phyloP scores from a whole-genome alignment of 2,329 filamentous ascomycete species.

The Xylaria sp. region DNA sequence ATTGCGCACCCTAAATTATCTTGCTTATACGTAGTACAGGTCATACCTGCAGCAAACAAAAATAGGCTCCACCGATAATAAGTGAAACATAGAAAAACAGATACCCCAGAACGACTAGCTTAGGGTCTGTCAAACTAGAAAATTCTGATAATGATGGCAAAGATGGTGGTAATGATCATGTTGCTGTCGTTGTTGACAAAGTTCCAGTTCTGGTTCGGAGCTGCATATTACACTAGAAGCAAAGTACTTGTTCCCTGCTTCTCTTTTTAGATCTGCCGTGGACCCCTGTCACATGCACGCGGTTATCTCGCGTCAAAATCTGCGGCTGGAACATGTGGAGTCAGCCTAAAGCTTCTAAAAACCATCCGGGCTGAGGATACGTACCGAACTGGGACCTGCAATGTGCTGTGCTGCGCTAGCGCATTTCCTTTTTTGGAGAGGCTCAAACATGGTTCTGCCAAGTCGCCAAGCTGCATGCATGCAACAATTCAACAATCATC shows the following conservation, averaged over 20 bases:
- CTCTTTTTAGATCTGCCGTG: slow-evolving; percentile 29
- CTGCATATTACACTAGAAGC: neutral
- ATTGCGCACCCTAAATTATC: neutral
- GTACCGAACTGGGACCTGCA: slow-evolving; percentile 14
- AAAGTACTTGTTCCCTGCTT: neutral
- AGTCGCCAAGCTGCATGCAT: slow-evolving; percentile 32
- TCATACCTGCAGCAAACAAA: neutral
- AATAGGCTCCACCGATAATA: too few relatives aligned
- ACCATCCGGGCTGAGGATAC: slow-evolving; percentile 32
- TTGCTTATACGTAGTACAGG: neutral
- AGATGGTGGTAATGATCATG: neutral
- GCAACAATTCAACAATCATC: slow-evolving; percentile 32
- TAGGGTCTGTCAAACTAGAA: too few relatives aligned
- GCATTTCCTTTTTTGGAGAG: slow-evolving; percentile 39
- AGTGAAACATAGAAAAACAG: neutral
- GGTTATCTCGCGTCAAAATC: slow-evolving; percentile 43
- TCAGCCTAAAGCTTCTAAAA: slow-evolving; percentile 16
- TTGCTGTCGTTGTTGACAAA: neutral
- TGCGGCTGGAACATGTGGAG: slow-evolving; percentile 36
- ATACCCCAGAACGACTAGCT: neutral
- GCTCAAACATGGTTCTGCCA: slow-evolving; percentile 37
- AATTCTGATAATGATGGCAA: neutral
- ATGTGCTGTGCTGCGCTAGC: slow-evolving; percentile 19
- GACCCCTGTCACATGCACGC: slow-evolving; percentile 34
- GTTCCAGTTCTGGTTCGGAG: neutral